Conservation (phyloP, 805 yeast genomes). For the Wickerhamomyces canadensis region DNA sequence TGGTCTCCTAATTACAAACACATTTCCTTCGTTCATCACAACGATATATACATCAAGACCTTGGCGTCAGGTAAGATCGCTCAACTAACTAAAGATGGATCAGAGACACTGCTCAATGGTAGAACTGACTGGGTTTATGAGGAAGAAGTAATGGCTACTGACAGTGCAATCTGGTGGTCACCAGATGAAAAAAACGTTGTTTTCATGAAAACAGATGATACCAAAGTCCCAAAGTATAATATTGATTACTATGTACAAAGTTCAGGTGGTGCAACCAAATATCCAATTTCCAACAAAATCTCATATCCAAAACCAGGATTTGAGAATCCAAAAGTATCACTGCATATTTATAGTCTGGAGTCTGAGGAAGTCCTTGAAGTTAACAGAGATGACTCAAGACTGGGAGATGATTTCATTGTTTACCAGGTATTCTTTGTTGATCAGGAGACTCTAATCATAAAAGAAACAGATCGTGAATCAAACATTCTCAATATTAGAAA, state of each 20-base stretch:
- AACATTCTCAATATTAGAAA: conserved; percentile 52
- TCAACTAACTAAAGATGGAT: conserved; percentile 64
- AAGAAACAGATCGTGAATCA: conserved; percentile 62
- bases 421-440: conserved; percentile 70
- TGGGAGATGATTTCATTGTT: conserved; percentile 45
- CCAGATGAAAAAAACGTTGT: conserved; percentile 61
- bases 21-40: conserved; percentile 59
- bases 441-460: conserved; percentile 39
- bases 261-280: conserved; percentile 37
- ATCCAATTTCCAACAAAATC: conserved; percentile 54
- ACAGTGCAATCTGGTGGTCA: conserved; percentile 83
- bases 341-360: conserved; percentile 38
- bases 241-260: conserved; percentile 68
- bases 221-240: conserved; percentile 62
- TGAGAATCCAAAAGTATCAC: conserved; percentile 62
- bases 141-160: conserved; percentile 74
- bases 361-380: conserved; percentile 28
- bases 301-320: conserved; percentile 85
- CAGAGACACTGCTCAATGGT: conserved; percentile 65
- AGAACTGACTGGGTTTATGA: conserved; percentile 94
- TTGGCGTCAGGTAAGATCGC: conserved; percentile 22
- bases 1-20: conserved; percentile 73
- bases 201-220: conserved; percentile 63
- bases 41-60: conserved; percentile 56
- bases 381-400: conserved; percentile 14